Evolutionary conservation across 805 yeast genomes (phyloP).

Genomic region (Kluyveromyces aestuarii): DNA sequence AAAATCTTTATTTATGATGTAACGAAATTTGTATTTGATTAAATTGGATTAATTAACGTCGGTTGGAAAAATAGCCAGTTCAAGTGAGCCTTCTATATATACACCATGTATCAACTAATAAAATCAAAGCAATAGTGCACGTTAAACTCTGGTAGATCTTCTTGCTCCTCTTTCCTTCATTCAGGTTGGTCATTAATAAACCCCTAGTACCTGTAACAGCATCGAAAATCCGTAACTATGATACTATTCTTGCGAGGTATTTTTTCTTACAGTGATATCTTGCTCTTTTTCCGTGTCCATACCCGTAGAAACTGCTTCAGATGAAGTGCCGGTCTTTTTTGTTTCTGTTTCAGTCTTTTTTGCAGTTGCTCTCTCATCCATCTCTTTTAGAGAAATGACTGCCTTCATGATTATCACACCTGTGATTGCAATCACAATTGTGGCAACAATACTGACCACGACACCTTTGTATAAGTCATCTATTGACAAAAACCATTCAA

Average conservation of each 20-base stretch:
- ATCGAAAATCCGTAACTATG: neutral
- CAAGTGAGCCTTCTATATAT: too few species aligned
- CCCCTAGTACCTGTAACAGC: too few species aligned
- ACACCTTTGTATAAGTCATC: conserved; percentile 8
- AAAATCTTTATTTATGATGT: neutral
- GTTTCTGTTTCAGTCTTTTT: neutral
- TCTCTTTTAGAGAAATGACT: neutral
- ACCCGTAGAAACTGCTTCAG: neutral
- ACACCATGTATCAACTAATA: too few species aligned
- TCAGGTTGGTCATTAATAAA: too few species aligned
- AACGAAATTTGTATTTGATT: neutral
- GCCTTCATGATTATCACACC: conserved; percentile 4
- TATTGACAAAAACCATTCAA: conserved; percentile 3
- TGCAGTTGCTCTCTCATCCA: neutral
- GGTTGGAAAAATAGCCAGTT: too few species aligned
- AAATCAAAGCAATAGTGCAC: neutral
- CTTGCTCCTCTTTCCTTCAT: neutral
- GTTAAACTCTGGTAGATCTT: neutral
- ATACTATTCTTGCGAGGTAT: neutral
- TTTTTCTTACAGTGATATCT: neutral
- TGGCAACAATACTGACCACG: conserved; percentile 5
- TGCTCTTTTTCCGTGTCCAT: neutral
- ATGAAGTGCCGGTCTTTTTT: neutral
- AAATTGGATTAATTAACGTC: too few species aligned
- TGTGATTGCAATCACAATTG: conserved; percentile 4